Evolutionary conservation across 208 protist genomes (phyloP), one percentile per base, ranked within the genome.

Genomic region (Leishmania mexicana): DNA sequence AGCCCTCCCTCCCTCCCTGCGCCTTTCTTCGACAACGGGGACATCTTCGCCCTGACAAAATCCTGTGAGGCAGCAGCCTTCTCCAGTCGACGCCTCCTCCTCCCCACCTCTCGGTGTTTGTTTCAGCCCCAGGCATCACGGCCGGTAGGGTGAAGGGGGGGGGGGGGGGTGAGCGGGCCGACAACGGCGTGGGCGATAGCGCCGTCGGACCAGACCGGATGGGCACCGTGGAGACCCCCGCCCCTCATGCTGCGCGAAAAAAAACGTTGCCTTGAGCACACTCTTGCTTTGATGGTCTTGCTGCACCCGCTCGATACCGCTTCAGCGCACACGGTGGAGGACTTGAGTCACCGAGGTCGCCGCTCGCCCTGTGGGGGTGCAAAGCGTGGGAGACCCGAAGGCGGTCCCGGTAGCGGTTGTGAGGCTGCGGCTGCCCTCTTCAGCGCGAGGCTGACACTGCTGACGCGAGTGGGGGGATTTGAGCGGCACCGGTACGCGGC

Each of bases 341-440:
- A 45, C 58, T 78, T 67, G 58, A 75, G 75, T 28, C 49, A 68
- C 65, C 65, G 45, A 4, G 28, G 70, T 10, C n/a, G 74, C 40
- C 64, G 54, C 15, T 72, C 72, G 49, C 73, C 67, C 45, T 47
- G 3, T 58, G 75, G 73, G 4, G 76, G 60, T 15, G 78, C 62
- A 15, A 45, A 75, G n/a, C 77, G 82, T 65, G 82, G 82, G 35
- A 76, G 82, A 17, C 76, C 40, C 2, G 24, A 77, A 21, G 58
- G 74, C 31, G 65, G 54, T 13, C 35, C 35, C 10, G 74, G 71
- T 4, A 45, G 49, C 75, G 73, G 31, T 21, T 62, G 51, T 11
- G 57, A 31, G 53, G 75, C 35, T 40, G 54, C 57, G 19, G 35
- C 40, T 54, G 21, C 35, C 24, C 75, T 53, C 11, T 67, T 40